These are phyloP conservation scores for Hericium rajendrae DNA, from an alignment of 768 basidiomycete species.

Conservation along the genomic window DNA sequence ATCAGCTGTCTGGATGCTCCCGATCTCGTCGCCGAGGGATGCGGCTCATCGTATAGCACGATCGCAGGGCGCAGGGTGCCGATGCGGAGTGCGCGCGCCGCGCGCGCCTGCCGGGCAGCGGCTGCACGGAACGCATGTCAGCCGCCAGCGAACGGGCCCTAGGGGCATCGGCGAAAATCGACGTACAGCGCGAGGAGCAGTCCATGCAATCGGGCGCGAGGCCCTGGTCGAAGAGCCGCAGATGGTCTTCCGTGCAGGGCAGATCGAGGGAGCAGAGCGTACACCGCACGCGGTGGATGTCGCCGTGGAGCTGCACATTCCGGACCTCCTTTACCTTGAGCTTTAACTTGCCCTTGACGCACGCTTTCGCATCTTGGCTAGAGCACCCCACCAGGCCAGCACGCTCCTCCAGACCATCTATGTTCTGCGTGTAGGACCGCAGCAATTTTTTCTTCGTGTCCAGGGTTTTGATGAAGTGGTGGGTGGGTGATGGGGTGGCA, in stretches of 20 bases:
- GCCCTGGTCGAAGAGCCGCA: conserved; percentile 58
- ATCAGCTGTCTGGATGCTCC: conserved; percentile 67
- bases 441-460: conserved; percentile 78
- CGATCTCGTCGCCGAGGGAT: conserved; percentile 93
- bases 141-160: neutral
- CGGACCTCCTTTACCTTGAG: conserved; percentile 63
- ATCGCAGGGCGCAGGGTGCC: conserved; percentile 90
- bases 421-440: conserved; percentile 95
- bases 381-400: conserved; percentile 67
- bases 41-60: conserved; percentile 90
- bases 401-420: conserved; percentile 85
- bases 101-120: conserved; percentile 70
- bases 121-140: conserved; percentile 30
- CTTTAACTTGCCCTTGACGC: conserved; percentile 62
- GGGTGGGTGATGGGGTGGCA: conserved; percentile 78
- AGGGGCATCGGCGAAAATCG: conserved; percentile 1
- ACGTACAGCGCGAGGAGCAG: conserved; percentile 73
- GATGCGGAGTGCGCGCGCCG: conserved; percentile 67
- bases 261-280: conserved; percentile 74
- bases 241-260: conserved; percentile 54
- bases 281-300: conserved; percentile 87
- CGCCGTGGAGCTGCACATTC: conserved; percentile 91
- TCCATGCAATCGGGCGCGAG: conserved; percentile 79
- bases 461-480: conserved; percentile 78
- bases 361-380: conserved; percentile 37